Evolutionary conservation across 139 green algal genomes (phyloP), one percentile per base, ranked within the genome.

Genomic region (Mesotaenium endlicherianum): DNA sequence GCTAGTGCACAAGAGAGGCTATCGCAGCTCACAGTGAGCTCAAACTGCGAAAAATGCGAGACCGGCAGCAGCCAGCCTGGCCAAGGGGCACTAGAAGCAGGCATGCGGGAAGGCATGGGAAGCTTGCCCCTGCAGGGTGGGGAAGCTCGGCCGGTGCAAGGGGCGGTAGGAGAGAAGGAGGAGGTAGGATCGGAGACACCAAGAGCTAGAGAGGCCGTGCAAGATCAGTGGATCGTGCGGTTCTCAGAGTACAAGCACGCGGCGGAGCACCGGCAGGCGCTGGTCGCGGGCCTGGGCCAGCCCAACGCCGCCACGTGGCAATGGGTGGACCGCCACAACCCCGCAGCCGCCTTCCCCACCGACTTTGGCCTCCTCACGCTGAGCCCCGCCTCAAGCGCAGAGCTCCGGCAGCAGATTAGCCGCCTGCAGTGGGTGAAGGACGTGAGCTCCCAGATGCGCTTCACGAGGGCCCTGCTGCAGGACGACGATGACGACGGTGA

Each of bases 341-440:
- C 83, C 20, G 83, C 83, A 11, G 40, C n/a, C 11, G 57, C 30
- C 31, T 87, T 76, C 14, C 83, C 83, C 16, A 88, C 83, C 17
- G 83, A 88, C n/a, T 88, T 88, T 71, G 83, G 71, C 0, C 40
- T 88, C 26, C 17, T 88, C 14, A n/a, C 26, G 38, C 2, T 87
- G 20, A 2, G 20, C 36, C 14, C n/a, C 31, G 42, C n/a, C 17
- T 31, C 16, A 41, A 34, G 70, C 2, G 68, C 26, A 69, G 43
- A 59, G 31, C 34, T 86, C 26, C 36, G 31, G 30, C 38, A 38
- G 8, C 43, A 11, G 34, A 42, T 87, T 43, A 38, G 30, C 14
- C 20, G 41, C 58, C 0, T 88, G n/a, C 5, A 20, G 8, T 67
- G 16, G 14, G 83, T 88, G 36, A 86, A 86, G 45, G 83, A 85